Evolutionary conservation across 225 moss, liverwort and hornwort species (phyloP), one percentile per base, ranked within the genome.

Genomic region (Sphagnum contortum): DNA sequence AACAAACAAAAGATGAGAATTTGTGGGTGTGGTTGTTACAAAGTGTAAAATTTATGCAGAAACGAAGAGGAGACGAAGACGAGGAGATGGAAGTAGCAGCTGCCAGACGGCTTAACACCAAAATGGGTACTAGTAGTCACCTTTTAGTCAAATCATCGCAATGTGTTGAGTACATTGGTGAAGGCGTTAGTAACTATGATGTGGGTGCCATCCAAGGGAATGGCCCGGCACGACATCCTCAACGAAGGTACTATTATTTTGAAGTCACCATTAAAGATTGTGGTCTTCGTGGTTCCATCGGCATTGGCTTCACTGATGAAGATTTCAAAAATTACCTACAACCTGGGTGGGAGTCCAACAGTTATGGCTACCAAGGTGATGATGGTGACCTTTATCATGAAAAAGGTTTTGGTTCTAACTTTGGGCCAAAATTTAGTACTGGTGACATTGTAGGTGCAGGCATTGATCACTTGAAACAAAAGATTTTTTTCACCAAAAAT

Each of bases 191-290:
- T 60, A 86, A 82, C 46, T 80, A 88, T 61, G 95, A 95, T 55
- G 95, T 95, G 5, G 95, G 95, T 64, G 90, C 95, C 64, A 90
- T 95, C 64, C 95, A 95, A 65, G 88, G 82, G 47, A 92, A 95
- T 63, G 78, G 84, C 48, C 81, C 89, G 44, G 95, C 92, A 48
- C 92, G 89, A 8, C 80, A 86, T 71, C 86, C 84, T 14, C 79
- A 89, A 51, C 67, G 29, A 29, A 29, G 90, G 66, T 63, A 92
- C 52, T 95, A 95, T 75, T 95, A 95, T 76, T 95, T 95, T 50
- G 95, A 95, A 76, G 84, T 95, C 67, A 79, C 76, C 29, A 70
- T 95, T 57, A 89, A 80, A 78, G 90, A 92, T 61, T 81, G 88
- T 10, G 92, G 95, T 9, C 80, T 70, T 70, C 88, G 79, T 71